Conservation (phyloP, 1,284 basidiomycete genomes). For the Ganoderma sinense region DNA sequence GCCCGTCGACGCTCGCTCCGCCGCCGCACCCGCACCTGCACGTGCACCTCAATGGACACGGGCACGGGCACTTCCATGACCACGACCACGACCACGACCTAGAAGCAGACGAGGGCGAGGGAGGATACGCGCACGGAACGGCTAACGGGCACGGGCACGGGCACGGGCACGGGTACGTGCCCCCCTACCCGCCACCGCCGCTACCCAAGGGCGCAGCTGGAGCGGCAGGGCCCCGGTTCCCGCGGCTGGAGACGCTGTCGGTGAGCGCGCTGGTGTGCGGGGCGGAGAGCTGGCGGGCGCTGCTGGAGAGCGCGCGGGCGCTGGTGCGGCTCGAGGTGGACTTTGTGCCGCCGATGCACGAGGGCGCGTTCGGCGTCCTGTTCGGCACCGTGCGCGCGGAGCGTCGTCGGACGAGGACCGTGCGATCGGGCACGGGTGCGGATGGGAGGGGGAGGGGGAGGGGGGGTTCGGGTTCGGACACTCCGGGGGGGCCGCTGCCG, state of each 20-base stretch:
- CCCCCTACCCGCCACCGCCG: too few relatives aligned
- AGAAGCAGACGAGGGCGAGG: neutral
- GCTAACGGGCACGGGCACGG: constrained; percentile 2
- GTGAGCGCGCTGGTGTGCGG: constrained; percentile 56
- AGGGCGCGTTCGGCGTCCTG: constrained; percentile 47
- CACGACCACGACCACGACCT: neutral
- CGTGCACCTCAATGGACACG: constrained; percentile 10
- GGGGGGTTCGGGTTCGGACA: neutral
- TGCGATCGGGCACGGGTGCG: neutral
- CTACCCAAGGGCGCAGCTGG: neutral
- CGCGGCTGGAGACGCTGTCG: constrained; percentile 49
- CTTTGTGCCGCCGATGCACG: constrained; percentile 45
- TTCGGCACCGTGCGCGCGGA: constrained; percentile 19
- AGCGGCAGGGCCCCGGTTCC: constrained; percentile 37
- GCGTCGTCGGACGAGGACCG: neutral
- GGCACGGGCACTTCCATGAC: constrained; percentile 4
- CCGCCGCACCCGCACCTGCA: neutral
- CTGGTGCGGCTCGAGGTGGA: constrained; percentile 55
- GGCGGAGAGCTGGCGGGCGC: constrained; percentile 43
- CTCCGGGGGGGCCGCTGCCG: neutral
- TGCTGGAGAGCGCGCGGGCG: constrained; percentile 45
- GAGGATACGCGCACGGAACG: constrained; percentile 8
- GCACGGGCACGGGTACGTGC: neutral
- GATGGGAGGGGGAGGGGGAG: neutral
- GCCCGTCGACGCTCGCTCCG: constrained; percentile 29